Base-by-base conservation (phyloP, 495 filamentous ascomycete genomes). In the Cudoniella acicularis region DNA sequence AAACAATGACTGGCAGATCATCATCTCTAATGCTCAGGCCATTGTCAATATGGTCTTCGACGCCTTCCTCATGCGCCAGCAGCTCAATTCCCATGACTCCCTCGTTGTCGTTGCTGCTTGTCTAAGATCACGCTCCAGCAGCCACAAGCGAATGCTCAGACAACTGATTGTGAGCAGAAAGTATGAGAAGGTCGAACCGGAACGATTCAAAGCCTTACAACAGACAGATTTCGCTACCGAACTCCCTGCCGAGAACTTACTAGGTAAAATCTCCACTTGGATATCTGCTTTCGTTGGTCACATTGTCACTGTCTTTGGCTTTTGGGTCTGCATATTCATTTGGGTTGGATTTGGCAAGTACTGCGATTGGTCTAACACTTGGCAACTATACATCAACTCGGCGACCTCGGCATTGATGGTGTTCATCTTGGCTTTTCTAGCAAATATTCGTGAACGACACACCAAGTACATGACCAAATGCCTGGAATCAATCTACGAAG, bases 381-480 rank as follows among this genome's bases (percentile, higher is more conserved):
- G 73, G 73, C 71, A 76, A 49, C 60, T 76, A 18, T 72, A 76
- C 54, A 72, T 73, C 63, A 76, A 76, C 57, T 69, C 72, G 13
- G 72, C 72, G 4, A 73, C 73, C 0, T 73, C 73, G 0, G 70
- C 70, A 10, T 61, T 69, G 55, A 71, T 74, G 69, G 64, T 72
- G 18, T 66, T 76, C 26, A 64, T 70, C 10, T 69, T 72, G 56
- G 67, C 68, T 0, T 76, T 76, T 57, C 64, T 76, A 17, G 69
- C 70, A 3, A 72, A 70, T 48, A 69, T 76, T 25, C 69, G 69
- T 11, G 70, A 73, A 58, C 70, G 70, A n/a, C 71, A 72, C 54
- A 60, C 55, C 11, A 65, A 67, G 20, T 70, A 73, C 52, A 65
- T 63, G 17, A 64, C 59, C 18, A 60, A 41, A 27, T 73, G 70